Base-by-base conservation (phyloP, 202 grass and related monocot species). In the Schoenoplectus tabernaemontani region DNA sequence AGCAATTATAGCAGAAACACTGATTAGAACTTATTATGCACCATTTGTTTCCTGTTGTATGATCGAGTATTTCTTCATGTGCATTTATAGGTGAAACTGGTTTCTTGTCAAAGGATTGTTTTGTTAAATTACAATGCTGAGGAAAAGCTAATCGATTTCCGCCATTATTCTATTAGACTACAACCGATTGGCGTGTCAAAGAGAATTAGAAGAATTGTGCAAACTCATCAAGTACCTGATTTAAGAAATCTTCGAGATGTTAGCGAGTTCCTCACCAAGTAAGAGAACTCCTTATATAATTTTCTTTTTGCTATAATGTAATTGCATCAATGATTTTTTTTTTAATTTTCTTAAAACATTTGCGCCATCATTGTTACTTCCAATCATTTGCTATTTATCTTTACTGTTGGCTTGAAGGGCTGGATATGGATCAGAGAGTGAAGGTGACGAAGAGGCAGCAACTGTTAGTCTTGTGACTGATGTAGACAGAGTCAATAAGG, bases 341-440 rank as follows among this genome's bases (percentile, higher is more conserved):
- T 3, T 51, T 51, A 51, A 51, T 36, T 75, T 54, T 53, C 30
- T 54, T 8, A 75, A 56, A n/a, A 54, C 12, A 34, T 54, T 20
- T 50, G 26, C 48, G 19, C 47, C 8, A 50, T 75, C 15, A 36
- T 56, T 33, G 17, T 34, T 34, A 5, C 48, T 33, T 56, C 7
- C 28, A 19, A 33, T 54, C 16, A 2, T 54, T 16, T 54, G 12
- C 6, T 75, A 75, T 54, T 33, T 75, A 32, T 10, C 73, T 59
- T 70, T 15, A 81, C 54, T 83, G 23, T 38, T 60, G 4, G 33
- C 54, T 74, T 77, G 10, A 66, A 93, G 94, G 85, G 87, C 87
- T 91, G 94, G 94, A 62, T 93, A 90, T 85, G 91, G 91, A 82
- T 97, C 94, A 56, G 94, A 97, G 87, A 93, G 89, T 84, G 94